Evolutionary conservation across 768 basidiomycete species (phyloP).

Genomic region (Lactarius quietus): DNA sequence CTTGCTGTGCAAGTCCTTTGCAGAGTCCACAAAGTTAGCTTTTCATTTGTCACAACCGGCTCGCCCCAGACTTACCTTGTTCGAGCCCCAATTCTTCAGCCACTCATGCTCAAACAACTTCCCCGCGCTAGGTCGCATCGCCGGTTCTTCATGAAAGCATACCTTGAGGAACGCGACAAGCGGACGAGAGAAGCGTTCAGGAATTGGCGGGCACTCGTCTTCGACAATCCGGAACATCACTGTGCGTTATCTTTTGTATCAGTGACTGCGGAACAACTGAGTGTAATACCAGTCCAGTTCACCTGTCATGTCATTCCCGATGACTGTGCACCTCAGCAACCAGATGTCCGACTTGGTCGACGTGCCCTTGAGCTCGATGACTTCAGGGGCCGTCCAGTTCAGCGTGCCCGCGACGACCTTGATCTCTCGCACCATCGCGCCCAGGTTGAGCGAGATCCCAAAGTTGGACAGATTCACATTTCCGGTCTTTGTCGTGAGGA

Average conservation of each 20-base stretch:
- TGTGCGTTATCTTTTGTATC: constrained; percentile 31
- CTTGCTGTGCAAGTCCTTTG: constrained; percentile 79
- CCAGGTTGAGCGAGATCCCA: constrained; percentile 95
- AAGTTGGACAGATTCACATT: constrained; percentile 98
- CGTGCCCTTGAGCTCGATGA: constrained; percentile 96
- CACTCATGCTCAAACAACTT: constrained; percentile 87
- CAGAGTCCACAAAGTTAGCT: background rate
- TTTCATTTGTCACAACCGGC: background rate
- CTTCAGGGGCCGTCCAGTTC: no score
- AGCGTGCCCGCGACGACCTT: constrained; percentile 92
- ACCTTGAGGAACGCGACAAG: constrained; percentile 76
- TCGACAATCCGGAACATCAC: constrained; percentile 99
- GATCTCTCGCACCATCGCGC: constrained; percentile 81
- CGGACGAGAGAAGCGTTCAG: no score
- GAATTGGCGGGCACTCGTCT: constrained; percentile 81
- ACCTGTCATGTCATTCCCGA: constrained; percentile 90
- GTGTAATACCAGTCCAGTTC: constrained; percentile 19
- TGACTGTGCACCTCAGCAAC: no score
- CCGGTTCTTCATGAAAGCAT: constrained; percentile 90
- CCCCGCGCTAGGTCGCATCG: constrained; percentile 77
- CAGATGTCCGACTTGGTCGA: no score
- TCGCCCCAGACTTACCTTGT: constrained; percentile 52
- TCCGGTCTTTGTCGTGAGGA: constrained; percentile 96
- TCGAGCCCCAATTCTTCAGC: constrained; percentile 74
- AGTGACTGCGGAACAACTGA: background rate